These are phyloP conservation scores for Sugiyamaella japonica DNA, from an alignment of 1,139 yeast species.

Conservation along the genomic window DNA sequence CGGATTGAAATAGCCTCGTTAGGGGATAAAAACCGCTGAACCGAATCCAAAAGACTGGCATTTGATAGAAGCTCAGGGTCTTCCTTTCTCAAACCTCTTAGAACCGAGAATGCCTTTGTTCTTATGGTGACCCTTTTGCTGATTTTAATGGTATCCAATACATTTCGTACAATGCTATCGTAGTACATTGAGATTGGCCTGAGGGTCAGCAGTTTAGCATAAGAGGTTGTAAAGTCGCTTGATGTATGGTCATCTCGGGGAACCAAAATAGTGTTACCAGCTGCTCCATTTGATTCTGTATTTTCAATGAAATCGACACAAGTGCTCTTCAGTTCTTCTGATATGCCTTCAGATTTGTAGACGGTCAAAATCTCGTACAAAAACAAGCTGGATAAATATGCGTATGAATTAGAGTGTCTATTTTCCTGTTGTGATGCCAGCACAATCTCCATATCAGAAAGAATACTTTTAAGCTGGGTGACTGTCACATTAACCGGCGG, in stretches of 20 bases:
- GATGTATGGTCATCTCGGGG: not conserved
- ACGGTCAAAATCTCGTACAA: conserved; percentile 5
- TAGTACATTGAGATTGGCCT: conserved; percentile 47
- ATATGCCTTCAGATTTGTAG: not conserved
- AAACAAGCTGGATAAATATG: conserved; percentile 12
- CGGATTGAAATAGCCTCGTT: conserved; percentile 72
- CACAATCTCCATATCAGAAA: conserved; percentile 9
- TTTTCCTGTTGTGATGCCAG: not conserved
- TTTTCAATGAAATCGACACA: conserved; percentile 8
- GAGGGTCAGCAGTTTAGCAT: conserved; percentile 20
- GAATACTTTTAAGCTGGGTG: not conserved
- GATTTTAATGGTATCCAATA: conserved; percentile 52
- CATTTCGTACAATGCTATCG: conserved; percentile 53
- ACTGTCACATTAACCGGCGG: not conserved
- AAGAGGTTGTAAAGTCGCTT: conserved; percentile 11
- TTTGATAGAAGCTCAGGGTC: conserved; percentile 50
- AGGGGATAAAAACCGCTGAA: conserved; percentile 54
- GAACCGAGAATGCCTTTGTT: conserved; percentile 62
- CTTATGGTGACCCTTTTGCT: conserved; percentile 56
- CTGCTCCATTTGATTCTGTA: conserved; percentile 2
- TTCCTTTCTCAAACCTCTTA: conserved; percentile 52
- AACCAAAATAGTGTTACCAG: not conserved
- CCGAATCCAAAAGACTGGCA: conserved; percentile 43
- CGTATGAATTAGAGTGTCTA: not conserved
- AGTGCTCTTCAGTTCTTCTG: conserved; percentile 1